Conservation (phyloP, 805 yeast species). For the Metschnikowia borealis region DNA sequence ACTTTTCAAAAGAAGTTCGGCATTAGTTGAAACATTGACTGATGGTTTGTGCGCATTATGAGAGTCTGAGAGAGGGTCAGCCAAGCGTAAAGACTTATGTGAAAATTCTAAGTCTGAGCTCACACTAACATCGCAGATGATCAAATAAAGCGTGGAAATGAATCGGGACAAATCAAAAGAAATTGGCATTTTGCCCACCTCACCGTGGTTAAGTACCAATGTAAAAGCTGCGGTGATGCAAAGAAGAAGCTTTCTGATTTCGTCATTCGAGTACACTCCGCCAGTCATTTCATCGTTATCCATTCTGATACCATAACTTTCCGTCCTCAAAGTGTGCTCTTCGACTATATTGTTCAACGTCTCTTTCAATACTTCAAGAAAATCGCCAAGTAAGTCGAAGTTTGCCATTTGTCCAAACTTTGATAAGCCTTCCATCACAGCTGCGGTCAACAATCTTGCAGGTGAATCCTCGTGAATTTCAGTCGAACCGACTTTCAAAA, state of each 20-base stretch:
- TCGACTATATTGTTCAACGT: conserved; percentile 53
- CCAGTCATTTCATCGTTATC: conserved; percentile 21
- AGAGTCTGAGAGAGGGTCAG: conserved; percentile 60
- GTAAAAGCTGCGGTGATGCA: conserved; percentile 91
- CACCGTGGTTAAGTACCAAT: conserved; percentile 66
- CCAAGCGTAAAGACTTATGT: conserved; percentile 71
- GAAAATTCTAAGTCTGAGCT: conserved; percentile 86
- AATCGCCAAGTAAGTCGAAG: conserved; percentile 87
- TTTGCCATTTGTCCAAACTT: conserved; percentile 90
- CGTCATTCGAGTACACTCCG: conserved; percentile 33
- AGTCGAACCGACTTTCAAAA: conserved; percentile 49
- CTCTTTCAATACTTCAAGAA: conserved; percentile 84
- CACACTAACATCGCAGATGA: conserved; percentile 63
- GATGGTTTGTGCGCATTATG: conserved; percentile 52
- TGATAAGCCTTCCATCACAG: conserved; percentile 88
- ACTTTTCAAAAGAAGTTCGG: conserved; percentile 74
- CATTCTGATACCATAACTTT: conserved; percentile 9
- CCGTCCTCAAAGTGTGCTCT: conserved; percentile 40
- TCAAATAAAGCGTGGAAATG: conserved; percentile 66
- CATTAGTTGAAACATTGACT: conserved; percentile 83
- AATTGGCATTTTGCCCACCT: conserved; percentile 57
- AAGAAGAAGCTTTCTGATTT: conserved; percentile 69
- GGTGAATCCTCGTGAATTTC: conserved; percentile 39
- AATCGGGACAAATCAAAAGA: conserved; percentile 70
- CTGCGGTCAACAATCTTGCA: conserved; percentile 58